Conservation (phyloP, 2,329 filamentous ascomycete species). For the Pseudogymnoascus sp. region DNA sequence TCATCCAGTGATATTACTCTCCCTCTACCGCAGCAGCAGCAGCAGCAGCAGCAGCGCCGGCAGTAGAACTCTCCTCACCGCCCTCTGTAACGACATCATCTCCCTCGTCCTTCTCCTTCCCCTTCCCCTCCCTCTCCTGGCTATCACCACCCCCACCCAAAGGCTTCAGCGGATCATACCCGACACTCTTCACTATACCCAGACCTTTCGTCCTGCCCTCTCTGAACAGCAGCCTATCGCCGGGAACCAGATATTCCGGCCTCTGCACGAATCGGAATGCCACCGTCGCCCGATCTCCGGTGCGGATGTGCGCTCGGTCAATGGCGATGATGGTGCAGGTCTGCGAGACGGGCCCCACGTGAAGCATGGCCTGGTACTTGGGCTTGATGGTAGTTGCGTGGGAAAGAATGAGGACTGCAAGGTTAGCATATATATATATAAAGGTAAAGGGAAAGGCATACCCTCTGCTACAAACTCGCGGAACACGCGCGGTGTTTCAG, state of each 20-base stretch:
- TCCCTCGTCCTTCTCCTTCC: background rate
- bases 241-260: constrained; percentile 83
- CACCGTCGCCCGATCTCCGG: constrained; percentile 86
- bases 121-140: background rate
- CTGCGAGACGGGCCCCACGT: constrained; percentile 89
- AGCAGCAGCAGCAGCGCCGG: background rate
- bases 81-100: constrained; percentile 5
- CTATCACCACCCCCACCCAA: constrained; percentile 27
- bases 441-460: constrained; percentile 28
- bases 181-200: constrained; percentile 85
- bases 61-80: background rate
- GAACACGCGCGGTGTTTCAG: constrained; percentile 60
- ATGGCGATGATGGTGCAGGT: constrained; percentile 97
- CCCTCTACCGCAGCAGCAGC: background rate
- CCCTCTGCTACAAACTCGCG: constrained; percentile 72
- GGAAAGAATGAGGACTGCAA: constrained; percentile 75
- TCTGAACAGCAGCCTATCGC: constrained; percentile 83
- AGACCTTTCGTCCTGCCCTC: constrained; percentile 93
- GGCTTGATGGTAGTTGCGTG: constrained; percentile 96
- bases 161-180: constrained; percentile 64
- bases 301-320: constrained; percentile 89
- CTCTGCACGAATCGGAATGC: constrained; percentile 92
- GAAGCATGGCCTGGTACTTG: constrained; percentile 96
- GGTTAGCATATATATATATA: background rate
- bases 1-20: background rate